Base-by-base conservation (phyloP, 176 grass and related monocot species). In the Paspalum notatum region DNA sequence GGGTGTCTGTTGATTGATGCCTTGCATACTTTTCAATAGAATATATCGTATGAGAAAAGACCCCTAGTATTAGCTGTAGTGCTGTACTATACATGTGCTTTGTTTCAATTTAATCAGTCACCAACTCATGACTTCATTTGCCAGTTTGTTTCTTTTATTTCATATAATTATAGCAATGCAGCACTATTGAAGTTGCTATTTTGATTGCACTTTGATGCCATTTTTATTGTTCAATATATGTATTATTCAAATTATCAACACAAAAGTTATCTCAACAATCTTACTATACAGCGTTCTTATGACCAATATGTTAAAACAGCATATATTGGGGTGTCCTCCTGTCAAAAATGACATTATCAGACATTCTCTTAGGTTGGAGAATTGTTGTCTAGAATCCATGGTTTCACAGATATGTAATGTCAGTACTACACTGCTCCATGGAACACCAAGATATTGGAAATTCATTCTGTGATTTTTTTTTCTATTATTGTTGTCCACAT, bases 371-470 rank as follows among this genome's bases (percentile, higher is more conserved):
- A 46, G 18, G 27, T 49, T 43, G 55, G 16, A 52, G 14, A 78
- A 72, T 18, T 62, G 40, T 26, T 82, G 12, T 77, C 43, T 87
- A 44, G 71, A n/a, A 69, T 74, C 44, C 20, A 32, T 21, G 38
- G 5, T 65, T 24, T 74, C 44, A n/a, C 22, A 65, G 56, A 57
- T 75, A 38, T 42, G 3, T 40, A 48, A 40, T 40, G 0, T 68
- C 59, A 49, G 17, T 77, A 25, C 27, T 22, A 69, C 7, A 22
- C 56, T 69, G 21, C 8, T 68, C 8, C 27, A n/a, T 20, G 38
- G 72, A 50, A 76, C 58, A 3, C 2, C 18, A 84, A 60, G 52
- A 40, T 21, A 16, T 32, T 40, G 26, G 12, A 17, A 59, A 12
- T 58, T 81, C 37, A 61, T 60, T 48, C 38, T 38, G 46, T 37